Evolutionary conservation across 495 filamentous ascomycete genomes (phyloP), one percentile per base, ranked within the genome.

Genomic region (Acidiella bohemica): DNA sequence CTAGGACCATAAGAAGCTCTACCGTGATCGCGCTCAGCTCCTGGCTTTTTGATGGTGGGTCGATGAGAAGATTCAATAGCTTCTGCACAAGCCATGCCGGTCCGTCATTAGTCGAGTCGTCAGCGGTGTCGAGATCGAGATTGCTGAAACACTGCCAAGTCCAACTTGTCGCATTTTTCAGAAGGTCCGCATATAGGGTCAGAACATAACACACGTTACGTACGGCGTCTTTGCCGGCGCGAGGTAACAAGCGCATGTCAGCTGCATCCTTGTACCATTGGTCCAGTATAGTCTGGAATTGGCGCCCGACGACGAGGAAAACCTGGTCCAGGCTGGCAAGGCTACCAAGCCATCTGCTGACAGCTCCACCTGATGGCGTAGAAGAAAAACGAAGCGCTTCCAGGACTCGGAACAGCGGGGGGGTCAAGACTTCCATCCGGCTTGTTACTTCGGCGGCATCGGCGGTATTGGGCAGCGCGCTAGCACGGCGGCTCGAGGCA

Each of bases 331-430:
- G 17, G 26, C 29, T 33, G 1, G 31, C 24, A 4, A 44, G 13
- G 18, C 4, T 46, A 66, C 3, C 69, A 68, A n/a, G 56, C 55
- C 10, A 59, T 59, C 41, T 68, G 63, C 18, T 64, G 55, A 30
- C 71, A 10, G 27, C 22, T n/a, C 25, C 39, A 6, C 13, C 20
- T n/a, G 39, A 18, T 3, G 11, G 16, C 8, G 14, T 21, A 5
- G 11, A n/a, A 4, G 19, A n/a, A 35, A 21, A 27, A 12, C 14
- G 17, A 5, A 41, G 12, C 9, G 21, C 11, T 11, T 41, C 39
- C 2, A 41, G 5, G 2, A 41, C 19, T 27, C 16, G 27, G 28
- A 41, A 33, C 2, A 41, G 27, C 26, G 39, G 25, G 10, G 23
- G 27, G 4, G 28, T 4, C 11, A 41, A 4, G 3, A 32, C 6